These are phyloP conservation scores for Bryum argenteum DNA, from an alignment of 225 moss, liverwort and hornwort genomes.

Conservation along the genomic window DNA sequence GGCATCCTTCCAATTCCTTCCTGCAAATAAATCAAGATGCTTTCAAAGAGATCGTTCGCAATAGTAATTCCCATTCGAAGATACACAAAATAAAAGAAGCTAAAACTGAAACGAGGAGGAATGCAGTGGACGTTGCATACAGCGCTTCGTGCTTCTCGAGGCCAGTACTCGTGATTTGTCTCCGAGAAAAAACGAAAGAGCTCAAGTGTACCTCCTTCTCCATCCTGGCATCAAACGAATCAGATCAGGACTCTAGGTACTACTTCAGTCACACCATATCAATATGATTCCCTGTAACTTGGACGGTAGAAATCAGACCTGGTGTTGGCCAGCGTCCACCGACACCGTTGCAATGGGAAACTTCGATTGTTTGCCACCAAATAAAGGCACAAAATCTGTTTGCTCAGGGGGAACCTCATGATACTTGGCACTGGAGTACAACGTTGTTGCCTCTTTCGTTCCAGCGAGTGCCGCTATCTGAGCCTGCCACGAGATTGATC, in stretches of 20 bases:
- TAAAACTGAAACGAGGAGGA: slow-evolving; percentile 10
- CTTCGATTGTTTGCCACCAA: slow-evolving; percentile 59
- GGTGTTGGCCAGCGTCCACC: slow-evolving; percentile 69
- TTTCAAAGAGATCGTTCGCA: slow-evolving; percentile 3
- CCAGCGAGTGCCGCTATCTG: slow-evolving; percentile 85
- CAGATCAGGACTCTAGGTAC: background rate
- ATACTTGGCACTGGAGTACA: slow-evolving; percentile 86
- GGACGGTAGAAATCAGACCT: slow-evolving; percentile 50
- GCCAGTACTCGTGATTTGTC: slow-evolving; percentile 93
- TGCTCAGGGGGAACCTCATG: slow-evolving; percentile 55
- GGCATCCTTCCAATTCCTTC: slow-evolving; percentile 81
- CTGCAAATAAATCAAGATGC: slow-evolving; percentile 44
- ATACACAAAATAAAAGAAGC: background rate
- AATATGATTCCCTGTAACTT: background rate
- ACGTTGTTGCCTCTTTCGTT: slow-evolving; percentile 78
- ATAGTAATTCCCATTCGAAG: background rate
- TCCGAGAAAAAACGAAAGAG: slow-evolving; percentile 98
- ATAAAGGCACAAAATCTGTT: slow-evolving; percentile 74
- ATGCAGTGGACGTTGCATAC: slow-evolving; percentile 40
- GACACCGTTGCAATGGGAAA: slow-evolving; percentile 58
- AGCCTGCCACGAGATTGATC: slow-evolving; percentile 51
- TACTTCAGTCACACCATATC: background rate
- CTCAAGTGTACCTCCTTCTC: slow-evolving; percentile 87
- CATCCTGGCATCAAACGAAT: slow-evolving; percentile 51
- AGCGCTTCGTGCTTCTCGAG: slow-evolving; percentile 61